These are phyloP conservation scores for Coniella lustricola DNA, from an alignment of 2,329 filamentous ascomycete species.

Conservation along the genomic window DNA sequence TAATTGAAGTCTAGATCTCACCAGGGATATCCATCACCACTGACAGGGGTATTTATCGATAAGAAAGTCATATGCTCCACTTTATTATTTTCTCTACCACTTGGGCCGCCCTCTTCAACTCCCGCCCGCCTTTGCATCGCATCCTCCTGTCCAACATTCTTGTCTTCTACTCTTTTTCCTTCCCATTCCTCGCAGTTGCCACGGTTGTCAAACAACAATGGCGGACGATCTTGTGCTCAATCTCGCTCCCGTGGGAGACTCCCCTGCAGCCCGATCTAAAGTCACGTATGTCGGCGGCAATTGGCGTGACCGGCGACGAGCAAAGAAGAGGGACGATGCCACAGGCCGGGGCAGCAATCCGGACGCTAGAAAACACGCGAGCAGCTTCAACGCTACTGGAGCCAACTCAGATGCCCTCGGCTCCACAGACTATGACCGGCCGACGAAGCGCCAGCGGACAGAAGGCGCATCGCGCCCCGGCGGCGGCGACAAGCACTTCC, in stretches of 20 bases:
- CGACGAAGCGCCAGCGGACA: constrained; percentile 24
- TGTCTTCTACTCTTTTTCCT: not conserved
- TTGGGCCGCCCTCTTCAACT: not conserved
- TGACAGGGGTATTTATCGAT: too few species aligned
- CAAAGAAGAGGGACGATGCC: constrained; percentile 12
- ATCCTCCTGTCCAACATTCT: not conserved
- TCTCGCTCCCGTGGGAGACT: constrained; percentile 6
- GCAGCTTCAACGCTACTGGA: not conserved
- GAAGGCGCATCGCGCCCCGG: constrained; percentile 20
- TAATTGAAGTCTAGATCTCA: too few species aligned
- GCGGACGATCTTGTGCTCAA: constrained; percentile 15
- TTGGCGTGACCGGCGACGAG: constrained; percentile 13
- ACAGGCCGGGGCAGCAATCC: not conserved
- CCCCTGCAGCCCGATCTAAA: constrained; percentile 1
- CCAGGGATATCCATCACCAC: too few species aligned
- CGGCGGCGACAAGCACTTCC: constrained; percentile 26
- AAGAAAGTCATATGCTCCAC: too few species aligned
- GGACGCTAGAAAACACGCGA: constrained; percentile 1
- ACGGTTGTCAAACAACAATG: not conserved
- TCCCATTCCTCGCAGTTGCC: not conserved
- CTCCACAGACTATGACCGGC: constrained; percentile 21
- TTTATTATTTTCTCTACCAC: too few species aligned
- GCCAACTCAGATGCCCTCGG: constrained; percentile 32
- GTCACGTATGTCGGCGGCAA: constrained; percentile 13
- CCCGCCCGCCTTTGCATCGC: not conserved